Percentiles rank a stretch among this genome's conserved stretches.
Evolutionary conservation across 1,139 yeast species (phyloP).

Genomic region (Kodamaea plutei): DNA sequence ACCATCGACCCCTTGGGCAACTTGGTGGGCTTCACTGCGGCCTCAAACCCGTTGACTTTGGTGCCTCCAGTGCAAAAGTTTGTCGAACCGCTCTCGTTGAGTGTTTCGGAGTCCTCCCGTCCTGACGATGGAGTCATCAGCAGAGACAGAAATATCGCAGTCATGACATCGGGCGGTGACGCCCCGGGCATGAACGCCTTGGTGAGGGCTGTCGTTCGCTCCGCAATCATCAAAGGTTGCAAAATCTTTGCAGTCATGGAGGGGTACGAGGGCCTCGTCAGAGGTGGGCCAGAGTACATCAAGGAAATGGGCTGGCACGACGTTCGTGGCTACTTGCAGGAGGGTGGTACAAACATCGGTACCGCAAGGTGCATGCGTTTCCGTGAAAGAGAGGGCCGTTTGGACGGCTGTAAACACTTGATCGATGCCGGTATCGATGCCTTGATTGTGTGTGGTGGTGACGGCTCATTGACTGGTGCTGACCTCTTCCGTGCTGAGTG

Average conservation of each 20-base stretch:
- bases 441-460: conserved; percentile 97
- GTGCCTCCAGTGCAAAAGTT: conserved; percentile 36
- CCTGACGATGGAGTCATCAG: conserved; percentile 11
- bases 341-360: conserved; percentile 95
- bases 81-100: conserved; percentile 11
- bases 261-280: conserved; percentile 92
- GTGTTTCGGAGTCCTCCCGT: conserved; percentile 15
- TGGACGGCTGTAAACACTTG: conserved; percentile 78
- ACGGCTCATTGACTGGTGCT: conserved; percentile 96
- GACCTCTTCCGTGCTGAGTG: conserved; percentile 90
- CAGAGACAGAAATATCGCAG: conserved; percentile 62
- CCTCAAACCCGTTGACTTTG: conserved; percentile 54
- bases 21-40: conserved; percentile 62
- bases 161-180: conserved; percentile 98
- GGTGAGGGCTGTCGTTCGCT: conserved; percentile 89
- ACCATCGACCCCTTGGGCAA: conserved; percentile 66
- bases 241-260: conserved; percentile 92
- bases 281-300: conserved; percentile 68
- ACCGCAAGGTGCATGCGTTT: conserved; percentile 91
- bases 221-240: conserved; percentile 86
- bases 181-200: conserved; percentile 98
- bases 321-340: conserved; percentile 85
- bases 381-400: conserved; percentile 79
- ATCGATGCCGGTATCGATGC: conserved; percentile 91
- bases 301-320: conserved; percentile 85